Base-by-base conservation (phyloP, 106 monocot genomes). In the Vanilla planifolia region DNA sequence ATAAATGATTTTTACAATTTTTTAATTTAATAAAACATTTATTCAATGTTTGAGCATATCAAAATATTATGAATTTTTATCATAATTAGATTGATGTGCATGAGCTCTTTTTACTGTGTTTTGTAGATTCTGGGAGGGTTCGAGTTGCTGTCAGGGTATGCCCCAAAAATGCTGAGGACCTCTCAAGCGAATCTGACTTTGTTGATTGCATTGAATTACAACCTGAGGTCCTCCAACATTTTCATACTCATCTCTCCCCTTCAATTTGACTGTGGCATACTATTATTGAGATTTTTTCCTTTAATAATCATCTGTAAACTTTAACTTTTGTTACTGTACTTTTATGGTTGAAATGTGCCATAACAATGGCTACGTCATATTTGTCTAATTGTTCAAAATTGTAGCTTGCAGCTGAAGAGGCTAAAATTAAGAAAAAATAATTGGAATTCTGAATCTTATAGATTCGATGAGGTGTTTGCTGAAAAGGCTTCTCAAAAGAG, bases 401-500 rank as follows among this genome's bases (percentile, higher is more conserved):
- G 32, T 71, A 5, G 21, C 41, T 33, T 89, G 66, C 78, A 90
- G 89, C 60, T 75, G 67, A 90, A 78, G 61, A 81, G 67, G 29
- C 39, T 90, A 8, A 90, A 73, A 67, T 60, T 90, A 69, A 85
- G 68, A 70, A 90, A 76, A 56, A 89, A 89, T 63, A 90, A 85
- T 67, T 90, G 89, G 89, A 90, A 63, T 53, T 90, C 73, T 56
- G 89, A 81, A 52, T 74, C 69, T 43, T 90, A 81, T 55, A 85
- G 37, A 71, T 90, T 90, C 65, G 89, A 90, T 76, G 89, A 85
- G 46, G 73, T 90, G 55, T 73, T 90, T 48, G 68, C 73, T 11
- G 89, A 85, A 63, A 79, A 33, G 64, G 69, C 89, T 79, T 90
- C 89, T 51, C 89, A 90, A 71, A 84, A 50, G 61, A 81, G 85